Evolutionary conservation across 1,284 basidiomycete genomes (phyloP), one percentile per base, ranked within the genome.

Genomic region (Phylloporus gajari): DNA sequence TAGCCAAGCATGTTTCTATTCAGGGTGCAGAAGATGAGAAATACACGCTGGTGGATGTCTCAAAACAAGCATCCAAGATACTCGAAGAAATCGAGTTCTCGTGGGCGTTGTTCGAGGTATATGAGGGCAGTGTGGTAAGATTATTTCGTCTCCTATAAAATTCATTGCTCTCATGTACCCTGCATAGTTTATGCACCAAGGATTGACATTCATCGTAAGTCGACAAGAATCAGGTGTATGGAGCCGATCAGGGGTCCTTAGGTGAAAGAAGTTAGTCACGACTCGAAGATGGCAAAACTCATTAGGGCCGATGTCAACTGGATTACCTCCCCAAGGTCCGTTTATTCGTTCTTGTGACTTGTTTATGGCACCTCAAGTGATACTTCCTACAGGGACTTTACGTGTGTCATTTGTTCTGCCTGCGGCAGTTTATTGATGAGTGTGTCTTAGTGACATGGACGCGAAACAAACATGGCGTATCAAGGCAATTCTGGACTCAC

Each of bases 31-130:
- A 93, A 75, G 95, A 97, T 75, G 93, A 94, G 59, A 92, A 88
- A 74, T 97, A 97, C 80, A 85, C 86, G 46, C 88, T 96, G 48
- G 87, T 97, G 19, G 93, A 96, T 76, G 80, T 94, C 59, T 90
- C 88, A 2, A 86, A 84, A 53, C 73, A 84, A 1, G 79, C 74
- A 0, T 86, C 88, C 4, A 86, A 83, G 60, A 86, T 95, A 35
- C 80, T 97, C 38, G 96, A 97, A 83, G 95, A 97, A 79, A 87
- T 97, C n/a, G 96, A 97, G 82, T 82, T 93, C 51, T 95, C 94
- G 38, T 86, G 96, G 38, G 95, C 95, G 0, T 85, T 97, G 73
- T 97, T 97, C 74, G 95, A 97, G 81, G 86, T 95, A 38, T 93
- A 94, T 76, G 91, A 94, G 82, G 93, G 93, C n/a, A 92, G 89